Conservation (phyloP, 139 green algal genomes). For the Ostreobium quekettii region DNA sequence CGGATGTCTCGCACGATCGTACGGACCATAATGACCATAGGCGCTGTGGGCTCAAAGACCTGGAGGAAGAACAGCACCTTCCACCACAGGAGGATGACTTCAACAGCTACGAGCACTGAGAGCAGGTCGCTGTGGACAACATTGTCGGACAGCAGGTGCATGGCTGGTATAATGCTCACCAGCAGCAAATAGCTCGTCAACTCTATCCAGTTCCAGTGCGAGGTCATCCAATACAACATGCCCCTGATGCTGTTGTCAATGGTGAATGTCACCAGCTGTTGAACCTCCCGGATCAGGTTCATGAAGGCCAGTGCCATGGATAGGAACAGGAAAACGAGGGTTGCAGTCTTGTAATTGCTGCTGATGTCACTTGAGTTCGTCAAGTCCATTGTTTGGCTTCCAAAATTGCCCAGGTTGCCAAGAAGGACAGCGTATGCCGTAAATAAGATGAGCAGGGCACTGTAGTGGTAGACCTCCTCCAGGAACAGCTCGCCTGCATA, state of each 20-base stretch:
- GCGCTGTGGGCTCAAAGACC: not conserved
- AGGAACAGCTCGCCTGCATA: slow-evolving; percentile 7
- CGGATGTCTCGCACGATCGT: slow-evolving; percentile 8
- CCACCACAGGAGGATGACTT: slow-evolving; percentile 7
- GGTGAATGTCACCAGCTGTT: not conserved
- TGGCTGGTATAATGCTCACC: slow-evolving; percentile 5
- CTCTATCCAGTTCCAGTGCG: slow-evolving; percentile 18
- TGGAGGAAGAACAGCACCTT: slow-evolving; percentile 6
- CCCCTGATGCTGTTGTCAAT: slow-evolving; percentile 1
- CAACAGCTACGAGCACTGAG: slow-evolving; percentile 1
- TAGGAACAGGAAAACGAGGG: no score
- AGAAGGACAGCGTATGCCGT: no score
- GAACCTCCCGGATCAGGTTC: slow-evolving; percentile 2
- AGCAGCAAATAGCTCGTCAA: not conserved
- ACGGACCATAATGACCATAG: slow-evolving; percentile 12
- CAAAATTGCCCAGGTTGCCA: no score
- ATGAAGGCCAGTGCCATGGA: not conserved
- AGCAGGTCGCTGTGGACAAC: no score
- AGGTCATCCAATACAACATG: slow-evolving; percentile 11
- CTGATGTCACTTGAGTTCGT: no score
- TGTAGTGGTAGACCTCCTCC: slow-evolving; percentile 13
- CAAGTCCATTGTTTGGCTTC: no score
- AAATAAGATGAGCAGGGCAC: slow-evolving; percentile 4
- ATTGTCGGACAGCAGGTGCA: no score
- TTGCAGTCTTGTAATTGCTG: no score